These are phyloP conservation scores for Termitomyces sp. DNA, from an alignment of 768 basidiomycete genomes.

Conservation along the genomic window DNA sequence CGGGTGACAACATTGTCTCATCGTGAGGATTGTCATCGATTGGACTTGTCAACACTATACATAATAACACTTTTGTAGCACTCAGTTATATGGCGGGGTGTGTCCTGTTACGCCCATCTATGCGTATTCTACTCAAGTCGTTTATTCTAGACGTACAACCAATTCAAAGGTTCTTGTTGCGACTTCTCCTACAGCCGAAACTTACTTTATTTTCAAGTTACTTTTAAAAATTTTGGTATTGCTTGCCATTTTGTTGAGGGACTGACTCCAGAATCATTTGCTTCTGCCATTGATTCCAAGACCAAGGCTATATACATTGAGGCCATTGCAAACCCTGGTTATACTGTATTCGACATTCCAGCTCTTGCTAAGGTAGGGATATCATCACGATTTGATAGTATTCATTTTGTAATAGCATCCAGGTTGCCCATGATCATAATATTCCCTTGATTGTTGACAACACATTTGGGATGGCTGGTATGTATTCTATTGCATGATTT, in stretches of 20 bases:
- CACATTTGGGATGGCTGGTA: constrained; percentile 55
- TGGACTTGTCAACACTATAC: neutral
- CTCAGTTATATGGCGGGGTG: neutral
- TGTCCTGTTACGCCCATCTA: neutral
- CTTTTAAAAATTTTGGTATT: constrained; percentile 65
- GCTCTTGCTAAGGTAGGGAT: constrained; percentile 17
- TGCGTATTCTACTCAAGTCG: neutral
- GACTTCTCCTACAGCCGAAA: constrained; percentile 12
- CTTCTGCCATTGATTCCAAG: constrained; percentile 59
- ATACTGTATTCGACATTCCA: constrained; percentile 55
- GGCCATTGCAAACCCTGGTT: constrained; percentile 75
- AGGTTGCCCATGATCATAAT: constrained; percentile 64
- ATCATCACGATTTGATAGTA: neutral
- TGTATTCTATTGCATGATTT: constrained; percentile 21
- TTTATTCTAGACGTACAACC: neutral
- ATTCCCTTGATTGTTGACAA: constrained; percentile 81
- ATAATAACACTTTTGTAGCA: neutral
- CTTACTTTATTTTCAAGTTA: constrained; percentile 29
- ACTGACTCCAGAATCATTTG: too few species aligned
- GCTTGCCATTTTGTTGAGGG: constrained; percentile 44
- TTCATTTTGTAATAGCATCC: neutral
- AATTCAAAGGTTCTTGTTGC: neutral
- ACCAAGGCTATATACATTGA: constrained; percentile 77
- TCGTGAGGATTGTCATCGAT: constrained; percentile 34
- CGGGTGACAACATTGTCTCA: constrained; percentile 77